Conservation (phyloP, 83 land plant species). For the Larix sibirica region DNA sequence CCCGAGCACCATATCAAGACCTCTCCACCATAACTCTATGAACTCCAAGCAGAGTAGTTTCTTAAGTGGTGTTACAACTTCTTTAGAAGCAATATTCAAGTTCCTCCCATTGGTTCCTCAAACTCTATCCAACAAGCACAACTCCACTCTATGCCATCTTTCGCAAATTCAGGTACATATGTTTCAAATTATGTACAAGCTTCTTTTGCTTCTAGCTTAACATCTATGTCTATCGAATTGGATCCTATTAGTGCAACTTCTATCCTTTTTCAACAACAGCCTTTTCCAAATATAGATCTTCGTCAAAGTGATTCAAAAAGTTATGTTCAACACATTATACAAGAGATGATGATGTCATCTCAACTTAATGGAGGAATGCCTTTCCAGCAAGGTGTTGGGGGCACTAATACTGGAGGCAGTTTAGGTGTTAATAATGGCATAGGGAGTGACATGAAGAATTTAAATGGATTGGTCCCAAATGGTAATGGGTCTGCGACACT, state of each 20-base stretch:
- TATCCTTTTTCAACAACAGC: slow-evolving; percentile 43
- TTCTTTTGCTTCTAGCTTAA: too few species aligned
- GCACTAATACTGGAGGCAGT: slow-evolving; percentile 5
- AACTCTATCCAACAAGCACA: too few species aligned
- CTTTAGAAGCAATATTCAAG: too few species aligned
- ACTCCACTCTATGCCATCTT: too few species aligned
- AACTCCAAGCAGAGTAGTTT: too few species aligned
- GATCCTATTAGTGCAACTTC: slow-evolving; percentile 20
- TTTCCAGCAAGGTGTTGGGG: slow-evolving; percentile 7
- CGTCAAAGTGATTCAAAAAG: slow-evolving; percentile 56
- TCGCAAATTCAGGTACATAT: too few species aligned
- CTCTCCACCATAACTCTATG: too few species aligned
- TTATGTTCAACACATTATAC: slow-evolving; percentile 51
- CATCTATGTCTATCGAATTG: too few species aligned
- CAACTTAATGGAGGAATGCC: slow-evolving; percentile 33
- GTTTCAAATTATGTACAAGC: too few species aligned
- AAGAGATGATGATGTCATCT: slow-evolving; percentile 65
- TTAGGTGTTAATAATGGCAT: slow-evolving; percentile 23
- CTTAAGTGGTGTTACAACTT: too few species aligned
- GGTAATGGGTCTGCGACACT: slow-evolving; percentile 21
- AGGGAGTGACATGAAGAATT: slow-evolving; percentile 50
- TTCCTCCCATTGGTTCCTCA: too few species aligned
- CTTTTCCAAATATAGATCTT: slow-evolving; percentile 30
- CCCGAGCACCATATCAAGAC: too few species aligned
- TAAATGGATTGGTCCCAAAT: slow-evolving; percentile 36